These are phyloP conservation scores for Pseudogymnoascus sp. DNA, from an alignment of 2,329 filamentous ascomycete genomes.

Conservation along the genomic window DNA sequence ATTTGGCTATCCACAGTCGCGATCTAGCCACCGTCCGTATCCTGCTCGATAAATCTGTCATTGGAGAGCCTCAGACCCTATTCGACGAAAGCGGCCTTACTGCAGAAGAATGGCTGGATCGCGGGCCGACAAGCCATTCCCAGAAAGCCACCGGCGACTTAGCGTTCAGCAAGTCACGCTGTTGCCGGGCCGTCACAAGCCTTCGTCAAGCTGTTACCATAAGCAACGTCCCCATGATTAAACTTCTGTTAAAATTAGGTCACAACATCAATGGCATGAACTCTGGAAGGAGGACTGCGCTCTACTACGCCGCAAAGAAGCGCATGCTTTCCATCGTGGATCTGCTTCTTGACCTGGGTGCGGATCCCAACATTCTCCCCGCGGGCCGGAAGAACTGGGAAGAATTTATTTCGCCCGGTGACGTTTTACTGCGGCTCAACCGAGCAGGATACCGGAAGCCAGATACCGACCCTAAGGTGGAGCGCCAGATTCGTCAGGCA, in stretches of 20 bases:
- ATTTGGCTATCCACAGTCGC: slow-evolving; percentile 21
- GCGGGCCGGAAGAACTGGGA: slow-evolving; percentile 21
- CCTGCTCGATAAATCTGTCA: slow-evolving; percentile 13
- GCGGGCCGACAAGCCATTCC: slow-evolving; percentile 13
- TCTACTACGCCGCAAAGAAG: slow-evolving; percentile 23
- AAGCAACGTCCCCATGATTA: slow-evolving; percentile 19
- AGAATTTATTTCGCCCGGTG: slow-evolving; percentile 20
- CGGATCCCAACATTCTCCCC: slow-evolving; percentile 22
- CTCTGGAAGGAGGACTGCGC: slow-evolving; percentile 22
- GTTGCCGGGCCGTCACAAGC: slow-evolving; percentile 22
- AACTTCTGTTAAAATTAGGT: slow-evolving; percentile 20
- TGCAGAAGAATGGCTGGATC: slow-evolving; percentile 23
- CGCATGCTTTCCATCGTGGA: slow-evolving; percentile 19
- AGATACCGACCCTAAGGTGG: too few relatives aligned
- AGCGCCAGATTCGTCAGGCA: slow-evolving; percentile 9
- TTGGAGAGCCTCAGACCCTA: slow-evolving; percentile 14
- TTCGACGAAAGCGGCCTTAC: slow-evolving; percentile 21
- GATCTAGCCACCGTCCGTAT: slow-evolving; percentile 17
- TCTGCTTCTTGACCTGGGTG: slow-evolving; percentile 23
- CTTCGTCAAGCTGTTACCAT: slow-evolving; percentile 21
- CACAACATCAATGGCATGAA: slow-evolving; percentile 21
- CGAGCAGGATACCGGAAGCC: too few relatives aligned
- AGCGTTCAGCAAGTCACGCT: slow-evolving; percentile 25
- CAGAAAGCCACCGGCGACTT: slow-evolving; percentile 21
- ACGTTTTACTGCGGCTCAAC: slow-evolving; percentile 15